These are phyloP conservation scores for Vanderwaltozyma verrucispora DNA, from an alignment of 805 yeast species.

Conservation along the genomic window DNA sequence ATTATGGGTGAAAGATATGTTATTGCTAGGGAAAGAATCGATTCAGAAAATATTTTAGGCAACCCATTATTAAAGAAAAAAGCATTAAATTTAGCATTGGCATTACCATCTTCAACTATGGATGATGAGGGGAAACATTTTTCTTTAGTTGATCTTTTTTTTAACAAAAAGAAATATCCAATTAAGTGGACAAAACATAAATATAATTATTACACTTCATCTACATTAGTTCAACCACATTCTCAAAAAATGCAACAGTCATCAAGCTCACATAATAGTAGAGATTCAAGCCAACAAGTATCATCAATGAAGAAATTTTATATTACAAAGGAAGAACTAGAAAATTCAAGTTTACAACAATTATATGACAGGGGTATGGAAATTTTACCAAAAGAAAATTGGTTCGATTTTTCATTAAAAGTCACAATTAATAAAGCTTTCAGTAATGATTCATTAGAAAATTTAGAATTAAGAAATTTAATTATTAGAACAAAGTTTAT, in stretches of 20 bases:
- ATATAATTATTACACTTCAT: constrained; percentile 40
- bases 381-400: constrained; percentile 48
- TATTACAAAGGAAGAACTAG: constrained; percentile 47
- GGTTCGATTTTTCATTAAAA: constrained; percentile 52
- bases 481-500: constrained; percentile 55
- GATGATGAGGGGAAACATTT: constrained; percentile 32
- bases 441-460: constrained; percentile 42
- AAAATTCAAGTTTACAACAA: constrained; percentile 46
- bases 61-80: constrained; percentile 32
- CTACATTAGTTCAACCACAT: no score
- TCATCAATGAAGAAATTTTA: constrained; percentile 36
- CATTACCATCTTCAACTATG: constrained; percentile 40
- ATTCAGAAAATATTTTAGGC: constrained; percentile 16
- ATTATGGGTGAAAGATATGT: constrained; percentile 52
- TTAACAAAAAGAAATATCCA: constrained; percentile 38
- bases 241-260: constrained; percentile 5
- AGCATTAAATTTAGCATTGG: constrained; percentile 43
- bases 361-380: constrained; percentile 51
- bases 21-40: constrained; percentile 25
- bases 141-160: constrained; percentile 38
- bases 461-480: constrained; percentile 44
- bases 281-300: constrained; percentile 25
- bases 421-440: constrained; percentile 67
- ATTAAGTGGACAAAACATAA: constrained; percentile 45
- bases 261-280: background rate